Evolutionary conservation across 2,329 filamentous ascomycete species (phyloP), one percentile per base, ranked within the genome.

Genomic region (Aspergillus sp.): DNA sequence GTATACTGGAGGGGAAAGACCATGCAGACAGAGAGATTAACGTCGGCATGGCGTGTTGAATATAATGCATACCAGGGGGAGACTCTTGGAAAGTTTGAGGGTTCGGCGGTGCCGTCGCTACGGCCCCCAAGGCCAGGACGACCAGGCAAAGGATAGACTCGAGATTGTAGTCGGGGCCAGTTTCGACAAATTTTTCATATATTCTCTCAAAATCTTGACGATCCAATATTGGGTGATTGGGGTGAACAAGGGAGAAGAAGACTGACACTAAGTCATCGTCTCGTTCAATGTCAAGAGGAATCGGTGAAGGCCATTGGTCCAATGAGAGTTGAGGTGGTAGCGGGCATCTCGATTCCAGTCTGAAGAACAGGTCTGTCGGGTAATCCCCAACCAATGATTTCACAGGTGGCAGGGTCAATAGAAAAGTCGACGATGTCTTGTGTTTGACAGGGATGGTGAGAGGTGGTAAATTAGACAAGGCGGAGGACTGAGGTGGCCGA

Each of bases 371-470:
- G 14, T 45, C 43, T 3, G 43, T 24, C 9, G 43, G 43, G 16
- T 45, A 45, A 33, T 45, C 43, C 6, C 43, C 43, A 13, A 45
- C 17, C 13, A 45, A 26, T 11, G 43, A 16, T 19, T 32, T 45
- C 7, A 45, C 33, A 11, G 43, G 33, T 17, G 43, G 24, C 43
- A 45, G 16, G 6, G 24, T 45, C 43, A 45, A 30, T 30, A 45
- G 43, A 13, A 30, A 45, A 22, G n/a, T 45, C 24, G 43, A 45
- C n/a, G 43, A 45, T 32, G 43, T 45, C 43, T 45, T 45, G 16
- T 45, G 43, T 19, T 45, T 45, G n/a, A 45, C 43, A 17, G 43
- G 43, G 13, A 45, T 45, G 13, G 43, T 45, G n/a, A 45, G 33
- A 33, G 43, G 43, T 3, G 43, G 43, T 30, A 45, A 33, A 2